Percentiles rank a stretch among this genome's conserved stretches.
phyloP scores from a whole-genome alignment of 1,284 basidiomycete species.

The Peniophora sp. region DNA sequence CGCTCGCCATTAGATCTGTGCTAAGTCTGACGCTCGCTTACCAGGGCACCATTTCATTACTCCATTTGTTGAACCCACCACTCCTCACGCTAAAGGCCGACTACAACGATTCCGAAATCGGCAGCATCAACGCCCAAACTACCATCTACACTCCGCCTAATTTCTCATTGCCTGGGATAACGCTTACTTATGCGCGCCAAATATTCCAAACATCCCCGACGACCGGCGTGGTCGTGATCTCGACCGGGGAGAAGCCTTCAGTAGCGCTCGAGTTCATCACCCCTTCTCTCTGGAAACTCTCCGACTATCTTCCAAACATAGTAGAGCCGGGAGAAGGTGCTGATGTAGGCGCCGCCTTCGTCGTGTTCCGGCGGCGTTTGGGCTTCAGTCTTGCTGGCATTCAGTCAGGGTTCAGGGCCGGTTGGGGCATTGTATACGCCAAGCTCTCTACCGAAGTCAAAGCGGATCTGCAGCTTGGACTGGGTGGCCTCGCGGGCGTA shows the following conservation, averaged over 20 bases:
- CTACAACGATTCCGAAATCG: not conserved
- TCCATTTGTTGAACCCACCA: no score
- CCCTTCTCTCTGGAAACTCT: constrained; percentile 6
- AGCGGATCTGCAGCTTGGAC: constrained; percentile 16
- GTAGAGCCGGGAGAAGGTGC: constrained; percentile 6
- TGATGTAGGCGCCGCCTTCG: constrained; percentile 6
- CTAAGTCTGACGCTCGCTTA: no score
- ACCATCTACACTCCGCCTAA: not conserved
- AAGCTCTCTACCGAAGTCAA: constrained; percentile 20
- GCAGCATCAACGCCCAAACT: not conserved
- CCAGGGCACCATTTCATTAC: no score
- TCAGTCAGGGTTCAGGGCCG: constrained; percentile 18
- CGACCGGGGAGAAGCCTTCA: constrained; percentile 14
- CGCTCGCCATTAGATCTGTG: no score
- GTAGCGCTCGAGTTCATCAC: constrained; percentile 16
- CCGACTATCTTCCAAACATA: not conserved
- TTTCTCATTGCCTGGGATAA: constrained; percentile 16
- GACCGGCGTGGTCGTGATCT: constrained; percentile 17
- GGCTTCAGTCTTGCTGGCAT: constrained; percentile 21
- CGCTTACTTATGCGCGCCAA: constrained; percentile 22
- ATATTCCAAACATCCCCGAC: constrained; percentile 22
- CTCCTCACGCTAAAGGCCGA: not conserved
- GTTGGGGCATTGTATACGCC: constrained; percentile 22
- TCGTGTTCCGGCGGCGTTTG: constrained; percentile 14
- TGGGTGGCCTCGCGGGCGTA: constrained; percentile 18